Evolutionary conservation across 202 grass and related monocot species (phyloP).

Genomic region (Schoenoplectus triqueter): DNA sequence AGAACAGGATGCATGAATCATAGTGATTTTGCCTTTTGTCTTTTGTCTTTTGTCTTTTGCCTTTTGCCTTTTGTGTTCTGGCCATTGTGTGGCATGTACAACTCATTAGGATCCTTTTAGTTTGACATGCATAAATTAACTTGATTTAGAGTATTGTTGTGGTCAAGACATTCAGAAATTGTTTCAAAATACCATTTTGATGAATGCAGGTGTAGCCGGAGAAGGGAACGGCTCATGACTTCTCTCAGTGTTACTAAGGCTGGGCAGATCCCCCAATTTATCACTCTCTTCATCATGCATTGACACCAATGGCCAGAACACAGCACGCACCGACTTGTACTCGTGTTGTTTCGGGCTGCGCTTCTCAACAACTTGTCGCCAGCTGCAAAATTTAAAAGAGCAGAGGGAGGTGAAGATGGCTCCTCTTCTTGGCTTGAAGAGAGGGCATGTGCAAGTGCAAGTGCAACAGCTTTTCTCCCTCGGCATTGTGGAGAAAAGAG

Average conservation of each 20-base stretch:
- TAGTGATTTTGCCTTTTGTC: too few relatives aligned
- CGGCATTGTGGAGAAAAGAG: slow-evolving; percentile 27
- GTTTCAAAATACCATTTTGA: slow-evolving; percentile 36
- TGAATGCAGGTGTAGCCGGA: slow-evolving; percentile 47
- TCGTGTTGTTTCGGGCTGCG: slow-evolving; percentile 11
- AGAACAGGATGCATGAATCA: not conserved
- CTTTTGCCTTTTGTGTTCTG: too few relatives aligned
- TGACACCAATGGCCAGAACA: slow-evolving; percentile 35
- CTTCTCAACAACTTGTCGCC: slow-evolving; percentile 49
- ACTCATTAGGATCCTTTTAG: not conserved
- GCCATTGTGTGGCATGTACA: not conserved
- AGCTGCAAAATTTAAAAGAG: slow-evolving; percentile 37
- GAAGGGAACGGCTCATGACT: slow-evolving; percentile 43
- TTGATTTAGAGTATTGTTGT: not conserved
- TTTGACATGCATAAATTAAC: not conserved
- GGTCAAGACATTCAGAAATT: too few relatives aligned
- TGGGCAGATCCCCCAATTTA: slow-evolving; percentile 40
- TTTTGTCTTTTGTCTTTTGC: too few relatives aligned
- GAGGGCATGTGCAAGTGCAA: slow-evolving; percentile 24
- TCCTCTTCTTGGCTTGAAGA: slow-evolving; percentile 43
- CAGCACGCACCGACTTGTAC: slow-evolving; percentile 51
- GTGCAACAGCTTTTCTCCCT: slow-evolving; percentile 31
- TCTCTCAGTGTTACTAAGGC: slow-evolving; percentile 39
- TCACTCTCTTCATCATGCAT: slow-evolving; percentile 23
- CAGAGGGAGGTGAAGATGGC: slow-evolving; percentile 28